A percentile compares a stretch with the other conserved stretches of the same genome.
Conservation (phyloP, 2,329 filamentous ascomycete species). For the Onygena corvina region DNA sequence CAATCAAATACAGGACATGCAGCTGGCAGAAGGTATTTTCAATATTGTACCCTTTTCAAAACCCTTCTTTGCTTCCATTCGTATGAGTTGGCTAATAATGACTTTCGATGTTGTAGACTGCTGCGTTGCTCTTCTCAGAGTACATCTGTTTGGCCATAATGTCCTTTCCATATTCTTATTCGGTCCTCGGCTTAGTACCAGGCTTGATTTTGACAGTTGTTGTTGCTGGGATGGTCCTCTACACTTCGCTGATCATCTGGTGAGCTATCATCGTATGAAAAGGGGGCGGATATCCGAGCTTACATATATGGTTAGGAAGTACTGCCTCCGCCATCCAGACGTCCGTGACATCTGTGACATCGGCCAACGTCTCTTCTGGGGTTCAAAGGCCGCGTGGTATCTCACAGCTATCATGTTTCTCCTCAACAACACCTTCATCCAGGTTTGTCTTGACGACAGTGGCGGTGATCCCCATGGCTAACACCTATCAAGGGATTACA, state of each 20-base stretch:
- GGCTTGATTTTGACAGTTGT: slow-evolving; percentile 72
- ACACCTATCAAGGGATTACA: slow-evolving; percentile 50
- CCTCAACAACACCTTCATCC: slow-evolving; percentile 86
- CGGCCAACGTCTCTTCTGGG: slow-evolving; percentile 89
- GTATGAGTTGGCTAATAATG: neutral
- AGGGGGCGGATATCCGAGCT: neutral
- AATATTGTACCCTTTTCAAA: neutral
- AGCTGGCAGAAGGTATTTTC: slow-evolving; percentile 69
- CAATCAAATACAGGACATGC: slow-evolving; percentile 85
- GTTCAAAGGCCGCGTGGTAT: slow-evolving; percentile 59
- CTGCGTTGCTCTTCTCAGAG: slow-evolving; percentile 80
- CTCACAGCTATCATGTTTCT: slow-evolving; percentile 74
- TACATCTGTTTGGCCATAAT: slow-evolving; percentile 91
- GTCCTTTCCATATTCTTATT: slow-evolving; percentile 92
- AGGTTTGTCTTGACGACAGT: slow-evolving; percentile 36
- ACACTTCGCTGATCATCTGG: slow-evolving; percentile 62
- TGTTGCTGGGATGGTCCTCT: slow-evolving; percentile 66
- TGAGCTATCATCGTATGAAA: slow-evolving; percentile 24
- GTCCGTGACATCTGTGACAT: slow-evolving; percentile 89
- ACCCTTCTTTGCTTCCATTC: neutral
- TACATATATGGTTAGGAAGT: slow-evolving; percentile 52
- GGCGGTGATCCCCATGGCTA: neutral
- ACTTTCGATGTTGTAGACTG: slow-evolving; percentile 42
- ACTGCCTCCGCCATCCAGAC: slow-evolving; percentile 81
- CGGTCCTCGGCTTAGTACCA: slow-evolving; percentile 72